Base-by-base conservation (phyloP, 805 yeast genomes). In the Henningerozyma blattae region DNA sequence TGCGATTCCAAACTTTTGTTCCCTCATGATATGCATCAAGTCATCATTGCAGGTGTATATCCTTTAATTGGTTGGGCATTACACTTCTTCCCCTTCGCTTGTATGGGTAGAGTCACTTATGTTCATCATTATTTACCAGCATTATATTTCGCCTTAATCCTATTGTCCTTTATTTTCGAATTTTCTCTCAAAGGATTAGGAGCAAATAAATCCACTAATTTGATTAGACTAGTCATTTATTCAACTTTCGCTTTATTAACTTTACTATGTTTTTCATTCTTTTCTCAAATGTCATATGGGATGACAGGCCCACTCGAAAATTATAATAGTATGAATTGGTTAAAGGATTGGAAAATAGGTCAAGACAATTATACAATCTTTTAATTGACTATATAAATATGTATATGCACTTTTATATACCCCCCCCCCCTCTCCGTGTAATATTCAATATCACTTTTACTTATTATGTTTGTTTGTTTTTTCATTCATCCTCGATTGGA, bases 101-200 rank as follows among this genome's bases (percentile, higher is more conserved):
- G 86, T 43, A 89, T 89, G 98, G 85, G 94, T 15, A 82, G 98
- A 65, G 96, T 91, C 41, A 86, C 94, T 2, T 89, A 91, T 55
- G 93, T 89, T 26, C 98, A 89, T 59, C 98, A 89, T 59, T 89
- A 89, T 59, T 73, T 87, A 48, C 98, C 98, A 15, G 95, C 97
- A 1, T 69, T 87, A 44, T 89, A 83, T 61, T 89, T 89, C 62
- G 84, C 84, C 31, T 62, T 77, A 56, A 56, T 75, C 36, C 69
- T 72, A 26, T 51, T 68, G 32, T 67, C 70, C n/a, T 76, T 72
- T 50, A 59, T 68, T 33, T 56, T 75, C 30, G 84, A 77, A 41
- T 54, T 57, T 30, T 15, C 15, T n/a, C 30, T 33, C 14, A 20
- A 17, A 46, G 48, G 32, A 39, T 51, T 20, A 42, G 42, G 18